phyloP scores from a whole-genome alignment of 441 rosid species.

The Bruguiera hainesii region DNA sequence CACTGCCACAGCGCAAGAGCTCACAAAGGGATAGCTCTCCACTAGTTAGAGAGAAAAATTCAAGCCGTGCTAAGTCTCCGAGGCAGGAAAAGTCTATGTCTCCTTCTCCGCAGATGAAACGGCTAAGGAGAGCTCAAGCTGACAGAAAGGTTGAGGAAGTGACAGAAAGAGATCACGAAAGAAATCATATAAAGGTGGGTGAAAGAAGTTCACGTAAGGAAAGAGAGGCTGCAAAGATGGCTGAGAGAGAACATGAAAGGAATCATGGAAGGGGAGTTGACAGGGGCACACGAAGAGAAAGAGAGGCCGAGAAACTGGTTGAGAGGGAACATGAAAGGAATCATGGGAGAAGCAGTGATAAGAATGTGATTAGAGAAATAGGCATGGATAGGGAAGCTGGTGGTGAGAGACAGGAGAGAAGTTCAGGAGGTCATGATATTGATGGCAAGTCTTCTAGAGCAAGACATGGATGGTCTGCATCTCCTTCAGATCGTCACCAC shows the following conservation, averaged over 20 bases:
- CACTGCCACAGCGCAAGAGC: conserved; percentile 15
- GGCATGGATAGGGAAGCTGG: conserved; percentile 36
- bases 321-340: conserved; percentile 24
- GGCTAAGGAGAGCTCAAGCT: conserved; percentile 29
- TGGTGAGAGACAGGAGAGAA: conserved; percentile 45
- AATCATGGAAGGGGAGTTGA: conserved; percentile 23
- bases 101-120: conserved; percentile 42
- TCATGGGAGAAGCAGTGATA: conserved; percentile 23
- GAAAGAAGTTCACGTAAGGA: conserved; percentile 27
- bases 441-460: conserved; percentile 48
- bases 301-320: conserved; percentile 16
- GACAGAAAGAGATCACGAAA: conserved; percentile 7
- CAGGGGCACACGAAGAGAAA: conserved; percentile 26
- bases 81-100: conserved; percentile 32
- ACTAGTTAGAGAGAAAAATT: conserved; percentile 18
- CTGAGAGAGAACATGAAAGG: conserved; percentile 19
- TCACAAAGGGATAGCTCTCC: conserved; percentile 18
- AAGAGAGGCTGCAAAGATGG: conserved; percentile 16
- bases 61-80: conserved; percentile 35
- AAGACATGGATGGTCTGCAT: conserved; percentile 52
- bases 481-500: conserved; percentile 54
- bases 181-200: conserved; percentile 10
- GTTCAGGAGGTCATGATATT: conserved; percentile 49
- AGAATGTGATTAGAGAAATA: conserved; percentile 27
- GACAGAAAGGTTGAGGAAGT: conserved; percentile 26